Percentiles rank a stretch among this genome's conserved stretches.
Evolutionary conservation across 2,329 filamentous ascomycete genomes (phyloP).

Genomic region (Magnaporthiopsis rhizophila): DNA sequence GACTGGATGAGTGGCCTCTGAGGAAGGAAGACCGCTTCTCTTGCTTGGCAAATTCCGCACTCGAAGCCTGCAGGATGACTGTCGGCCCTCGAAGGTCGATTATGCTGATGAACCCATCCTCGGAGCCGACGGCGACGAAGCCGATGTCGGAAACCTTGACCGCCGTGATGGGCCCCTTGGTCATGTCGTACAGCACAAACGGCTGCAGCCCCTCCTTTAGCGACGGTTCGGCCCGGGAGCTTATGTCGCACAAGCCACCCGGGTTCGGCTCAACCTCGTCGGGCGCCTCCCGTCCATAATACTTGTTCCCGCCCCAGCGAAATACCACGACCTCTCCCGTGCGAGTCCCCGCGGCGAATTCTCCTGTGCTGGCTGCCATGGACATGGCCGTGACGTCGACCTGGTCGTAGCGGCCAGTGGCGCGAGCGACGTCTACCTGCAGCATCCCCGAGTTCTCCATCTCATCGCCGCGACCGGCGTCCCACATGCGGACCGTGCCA

Average conservation of each 20-base stretch:
- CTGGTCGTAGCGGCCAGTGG: slow-evolving; percentile 69
- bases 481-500: slow-evolving; percentile 87
- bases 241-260: slow-evolving; percentile 68
- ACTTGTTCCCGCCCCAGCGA: slow-evolving; percentile 76
- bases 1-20: slow-evolving; percentile 37
- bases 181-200: slow-evolving; percentile 71
- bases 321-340: slow-evolving; percentile 84
- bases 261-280: slow-evolving; percentile 49
- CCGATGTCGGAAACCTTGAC: slow-evolving; percentile 85
- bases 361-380: slow-evolving; percentile 71
- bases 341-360: slow-evolving; percentile 73
- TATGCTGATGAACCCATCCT: slow-evolving; percentile 70
- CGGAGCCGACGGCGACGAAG: slow-evolving; percentile 81
- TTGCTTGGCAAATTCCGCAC: slow-evolving; percentile 67
- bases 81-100: slow-evolving; percentile 83
- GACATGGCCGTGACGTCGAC: slow-evolving; percentile 73
- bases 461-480: slow-evolving; percentile 83
- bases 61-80: slow-evolving; percentile 67
- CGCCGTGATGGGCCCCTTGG: slow-evolving; percentile 71
- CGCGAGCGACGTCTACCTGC: slow-evolving; percentile 79
- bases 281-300: slow-evolving; percentile 51
- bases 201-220: slow-evolving; percentile 66
- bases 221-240: slow-evolving; percentile 58
- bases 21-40: slow-evolving; percentile 70
- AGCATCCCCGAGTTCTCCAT: slow-evolving; percentile 78